Percentiles rank a stretch among this genome's conserved stretches.
Evolutionary conservation across 768 basidiomycete genomes (phyloP).

Genomic region (Mycena rosella): DNA sequence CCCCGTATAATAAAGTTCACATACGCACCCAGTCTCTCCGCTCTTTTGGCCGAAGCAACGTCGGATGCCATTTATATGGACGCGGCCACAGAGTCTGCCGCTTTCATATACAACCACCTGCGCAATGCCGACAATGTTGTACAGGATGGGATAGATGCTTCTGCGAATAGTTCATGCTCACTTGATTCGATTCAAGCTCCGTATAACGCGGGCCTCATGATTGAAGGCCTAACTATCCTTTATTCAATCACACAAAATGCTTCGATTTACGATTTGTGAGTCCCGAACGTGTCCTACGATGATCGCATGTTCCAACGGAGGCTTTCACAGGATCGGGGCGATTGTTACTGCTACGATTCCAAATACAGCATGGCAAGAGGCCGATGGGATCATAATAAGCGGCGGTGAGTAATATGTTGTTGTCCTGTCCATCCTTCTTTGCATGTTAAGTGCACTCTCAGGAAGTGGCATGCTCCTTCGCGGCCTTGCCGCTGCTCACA

Average conservation of each 20-base stretch:
- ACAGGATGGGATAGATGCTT: background rate
- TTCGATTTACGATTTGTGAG: slow-evolving; percentile 18
- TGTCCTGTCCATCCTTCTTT: no score
- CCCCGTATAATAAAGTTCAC: background rate
- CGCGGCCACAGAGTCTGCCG: slow-evolving; percentile 19
- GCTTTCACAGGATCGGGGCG: background rate
- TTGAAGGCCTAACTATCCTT: slow-evolving; percentile 32
- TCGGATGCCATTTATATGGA: slow-evolving; percentile 8
- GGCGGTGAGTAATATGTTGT: slow-evolving; percentile 1
- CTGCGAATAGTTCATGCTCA: background rate
- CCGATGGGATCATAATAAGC: slow-evolving; percentile 5
- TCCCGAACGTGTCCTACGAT: no score
- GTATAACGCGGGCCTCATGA: background rate
- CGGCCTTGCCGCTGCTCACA: no score
- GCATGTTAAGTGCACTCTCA: no score
- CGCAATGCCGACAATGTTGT: background rate
- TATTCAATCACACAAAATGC: slow-evolving; percentile 27
- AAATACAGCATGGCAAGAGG: slow-evolving; percentile 15
- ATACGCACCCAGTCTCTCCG: slow-evolving; percentile 9
- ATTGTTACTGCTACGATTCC: slow-evolving; percentile 2
- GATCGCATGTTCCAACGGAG: background rate
- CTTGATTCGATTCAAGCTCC: background rate
- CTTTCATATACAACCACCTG: background rate
- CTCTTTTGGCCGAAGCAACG: slow-evolving; percentile 16
- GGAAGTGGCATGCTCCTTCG: no score